Percentiles rank a stretch among this genome's conserved stretches.
phyloP scores from a whole-genome alignment of 768 basidiomycete genomes.

The Dendrothele bispora region DNA sequence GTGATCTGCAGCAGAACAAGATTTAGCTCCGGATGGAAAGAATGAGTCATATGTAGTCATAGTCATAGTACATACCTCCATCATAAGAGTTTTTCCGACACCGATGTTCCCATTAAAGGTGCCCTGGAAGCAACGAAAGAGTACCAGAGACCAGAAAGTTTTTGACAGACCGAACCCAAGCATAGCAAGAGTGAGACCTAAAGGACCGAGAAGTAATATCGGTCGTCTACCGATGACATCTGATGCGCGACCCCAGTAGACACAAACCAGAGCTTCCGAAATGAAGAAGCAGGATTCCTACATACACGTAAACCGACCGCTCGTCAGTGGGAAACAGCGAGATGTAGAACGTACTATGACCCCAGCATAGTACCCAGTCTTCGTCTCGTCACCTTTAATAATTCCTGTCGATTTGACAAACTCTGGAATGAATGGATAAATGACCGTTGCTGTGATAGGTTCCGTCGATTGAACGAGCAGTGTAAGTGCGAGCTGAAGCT shows the following conservation, averaged over 20 bases:
- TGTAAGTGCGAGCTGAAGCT: conserved; percentile 36
- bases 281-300: conserved; percentile 38
- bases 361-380: conserved; percentile 22
- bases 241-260: conserved; percentile 34
- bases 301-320: no score
- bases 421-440: conserved; percentile 20
- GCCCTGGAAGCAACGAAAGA: conserved; percentile 35
- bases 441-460: conserved; percentile 24
- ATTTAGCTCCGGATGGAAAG: neutral
- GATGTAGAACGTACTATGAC: conserved; percentile 9
- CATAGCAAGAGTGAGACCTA: conserved; percentile 32
- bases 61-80: conserved; percentile 26
- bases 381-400: conserved; percentile 13
- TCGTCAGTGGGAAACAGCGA: neutral
- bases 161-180: conserved; percentile 34
- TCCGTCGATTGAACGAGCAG: conserved; percentile 33
- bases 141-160: conserved; percentile 20
- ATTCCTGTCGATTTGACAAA: conserved; percentile 13
- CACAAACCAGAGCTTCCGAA: conserved; percentile 31
- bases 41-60: conserved; percentile 1
- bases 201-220: conserved; percentile 30
- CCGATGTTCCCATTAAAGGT: conserved; percentile 39
- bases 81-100: conserved; percentile 30
- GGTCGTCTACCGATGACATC: conserved; percentile 35
- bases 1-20: conserved; percentile 19